Evolutionary conservation across 768 basidiomycete species (phyloP), one percentile per base, ranked within the genome.

Genomic region (Mycena sanguinolenta): DNA sequence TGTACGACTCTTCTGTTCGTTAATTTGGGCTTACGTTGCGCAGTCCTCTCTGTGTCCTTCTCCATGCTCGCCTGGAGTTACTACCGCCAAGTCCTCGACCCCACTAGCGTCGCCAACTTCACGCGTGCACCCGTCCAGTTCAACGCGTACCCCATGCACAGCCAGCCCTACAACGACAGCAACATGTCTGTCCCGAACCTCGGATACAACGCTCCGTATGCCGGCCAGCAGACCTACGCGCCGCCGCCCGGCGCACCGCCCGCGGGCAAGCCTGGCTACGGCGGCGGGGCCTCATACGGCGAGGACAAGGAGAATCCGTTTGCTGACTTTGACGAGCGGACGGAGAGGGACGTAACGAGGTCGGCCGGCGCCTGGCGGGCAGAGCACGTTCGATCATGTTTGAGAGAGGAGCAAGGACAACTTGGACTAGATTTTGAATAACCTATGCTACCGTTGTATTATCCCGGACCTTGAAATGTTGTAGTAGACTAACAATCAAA

Each of bases 81-180:
- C 83, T 90, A 92, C 76, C 90, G 91, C 27, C 95, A 96, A 80
- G 76, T 90, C 2, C 85, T 90, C 38, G 91, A 95, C 78, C 94
- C 95, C 1, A 78, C 86, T 4, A 88, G 88, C 71, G 79, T 84
- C 44, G 86, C 81, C 61, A 91, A 91, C 76, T 73, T 84, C 49
- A 75, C 80, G 16, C 89, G 89, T 49, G 82, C 84, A 16, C 86
- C 90, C 71, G 69, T 82, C 65, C 83, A 80, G 74, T 72, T 73
- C 39, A 81, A 77, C 53, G 79, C 75, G 52, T 84, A 74, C 36
- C 80, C 82, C 74, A 87, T 90, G 1, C 74, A 83, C 78, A 88
- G 85, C 73, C 87, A 88, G 7, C 89, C 91, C 0, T 92, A 91
- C 79, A 83, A 83, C 59, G 79, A 91, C 79, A n/a, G n/a, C n/a